These are phyloP conservation scores for Acanthamoeba triangularis DNA, from an alignment of 208 protist species.

Conservation along the genomic window DNA sequence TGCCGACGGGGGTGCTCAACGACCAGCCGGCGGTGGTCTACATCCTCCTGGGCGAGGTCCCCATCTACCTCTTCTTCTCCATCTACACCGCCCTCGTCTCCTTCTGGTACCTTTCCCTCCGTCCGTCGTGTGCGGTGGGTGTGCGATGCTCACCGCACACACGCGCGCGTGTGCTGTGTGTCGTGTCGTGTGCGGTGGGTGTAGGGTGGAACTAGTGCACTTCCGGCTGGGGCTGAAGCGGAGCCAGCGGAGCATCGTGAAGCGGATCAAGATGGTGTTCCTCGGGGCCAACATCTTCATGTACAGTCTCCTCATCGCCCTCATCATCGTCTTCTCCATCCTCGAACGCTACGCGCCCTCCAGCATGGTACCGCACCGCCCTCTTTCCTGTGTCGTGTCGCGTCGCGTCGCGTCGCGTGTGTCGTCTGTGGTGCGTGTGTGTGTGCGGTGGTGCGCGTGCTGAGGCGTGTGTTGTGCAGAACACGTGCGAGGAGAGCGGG, in stretches of 20 bases:
- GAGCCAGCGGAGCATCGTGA: background rate
- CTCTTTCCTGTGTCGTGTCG: background rate
- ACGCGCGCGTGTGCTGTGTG: background rate
- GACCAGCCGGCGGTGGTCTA: conserved; percentile 26
- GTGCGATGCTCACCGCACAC: background rate
- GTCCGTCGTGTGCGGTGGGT: background rate
- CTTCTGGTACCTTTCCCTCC: conserved; percentile 1
- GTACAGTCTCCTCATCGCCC: conserved; percentile 17
- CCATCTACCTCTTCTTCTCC: conserved; percentile 31
- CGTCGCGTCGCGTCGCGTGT: background rate
- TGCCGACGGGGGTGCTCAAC: conserved; percentile 40
- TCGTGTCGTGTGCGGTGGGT: background rate
- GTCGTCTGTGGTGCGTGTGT: background rate
- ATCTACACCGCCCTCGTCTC: conserved; percentile 42
- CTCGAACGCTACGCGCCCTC: conserved; percentile 29
- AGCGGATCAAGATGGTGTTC: conserved; percentile 57
- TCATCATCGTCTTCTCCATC: conserved; percentile 63
- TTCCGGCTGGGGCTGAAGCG: conserved; percentile 28
- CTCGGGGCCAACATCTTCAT: conserved; percentile 41
- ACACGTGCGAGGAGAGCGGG: background rate
- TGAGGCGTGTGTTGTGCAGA: background rate
- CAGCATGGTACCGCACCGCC: background rate
- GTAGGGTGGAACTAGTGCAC: conserved; percentile 7
- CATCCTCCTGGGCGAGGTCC: conserved; percentile 19
- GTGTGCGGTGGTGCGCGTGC: no score